Conservation (phyloP, 805 yeast genomes). For the Wickerhamomyces sydowiorum region DNA sequence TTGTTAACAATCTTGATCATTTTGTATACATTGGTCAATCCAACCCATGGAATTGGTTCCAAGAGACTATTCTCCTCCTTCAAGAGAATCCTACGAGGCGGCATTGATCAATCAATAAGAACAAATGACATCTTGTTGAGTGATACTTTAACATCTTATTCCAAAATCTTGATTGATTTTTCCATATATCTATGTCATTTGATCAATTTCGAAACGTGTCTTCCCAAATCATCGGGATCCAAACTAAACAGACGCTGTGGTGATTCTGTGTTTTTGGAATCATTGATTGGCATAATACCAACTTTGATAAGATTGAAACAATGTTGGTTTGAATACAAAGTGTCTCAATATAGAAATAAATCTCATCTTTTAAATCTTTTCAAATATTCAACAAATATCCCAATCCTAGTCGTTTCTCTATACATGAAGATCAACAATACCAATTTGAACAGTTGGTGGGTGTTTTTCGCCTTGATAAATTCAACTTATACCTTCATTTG, state of each 20-base stretch:
- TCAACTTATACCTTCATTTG: slow-evolving; percentile 78
- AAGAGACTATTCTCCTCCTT: slow-evolving; percentile 44
- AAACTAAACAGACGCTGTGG: slow-evolving; percentile 30
- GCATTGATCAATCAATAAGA: slow-evolving; percentile 52
- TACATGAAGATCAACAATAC: slow-evolving; percentile 11
- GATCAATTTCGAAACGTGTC: slow-evolving; percentile 28
- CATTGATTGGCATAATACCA: slow-evolving; percentile 47
- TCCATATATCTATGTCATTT: slow-evolving; percentile 48
- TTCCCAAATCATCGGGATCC: slow-evolving; percentile 21
- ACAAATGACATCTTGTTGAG: slow-evolving; percentile 78
- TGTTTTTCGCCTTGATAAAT: slow-evolving; percentile 47
- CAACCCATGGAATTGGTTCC: slow-evolving; percentile 19
- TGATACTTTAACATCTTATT: slow-evolving; percentile 80
- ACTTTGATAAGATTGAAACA: slow-evolving; percentile 74
- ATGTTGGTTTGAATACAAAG: slow-evolving; percentile 64
- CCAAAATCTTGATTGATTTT: slow-evolving; percentile 70
- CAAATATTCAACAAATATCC: slow-evolving; percentile 67
- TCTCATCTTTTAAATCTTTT: slow-evolving; percentile 64
- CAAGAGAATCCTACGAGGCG: slow-evolving; percentile 50
- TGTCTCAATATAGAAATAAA: slow-evolving; percentile 36
- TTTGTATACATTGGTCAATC: slow-evolving; percentile 31
- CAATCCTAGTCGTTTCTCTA: slow-evolving; percentile 39
- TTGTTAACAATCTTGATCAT: slow-evolving; percentile 30
- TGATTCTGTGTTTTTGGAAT: slow-evolving; percentile 27
- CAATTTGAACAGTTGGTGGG: slow-evolving; percentile 19